A percentile compares a stretch with the other conserved stretches of the same genome.
Conservation (phyloP, 768 basidiomycete genomes). For the Fibroporia radiculosa region DNA sequence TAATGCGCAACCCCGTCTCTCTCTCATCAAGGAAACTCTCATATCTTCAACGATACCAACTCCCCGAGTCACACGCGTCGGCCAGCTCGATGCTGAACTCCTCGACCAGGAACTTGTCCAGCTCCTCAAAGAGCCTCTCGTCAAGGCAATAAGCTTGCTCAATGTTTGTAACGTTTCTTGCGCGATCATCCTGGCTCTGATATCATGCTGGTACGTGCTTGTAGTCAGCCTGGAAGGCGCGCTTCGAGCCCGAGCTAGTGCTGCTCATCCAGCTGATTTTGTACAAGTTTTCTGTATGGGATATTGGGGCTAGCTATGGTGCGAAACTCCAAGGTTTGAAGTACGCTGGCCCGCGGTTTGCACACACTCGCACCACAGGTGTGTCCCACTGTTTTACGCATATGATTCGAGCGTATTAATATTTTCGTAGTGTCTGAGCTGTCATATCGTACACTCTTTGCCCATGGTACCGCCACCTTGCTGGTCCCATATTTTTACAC, state of each 20-base stretch:
- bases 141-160: constrained; percentile 58
- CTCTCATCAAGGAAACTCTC: constrained; percentile 37
- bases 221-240: constrained; percentile 50
- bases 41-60: constrained; percentile 21
- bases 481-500: constrained; percentile 73
- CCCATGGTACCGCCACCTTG: constrained; percentile 69
- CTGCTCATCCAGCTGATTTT: constrained; percentile 64
- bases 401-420: constrained; percentile 5
- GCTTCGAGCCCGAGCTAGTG: constrained; percentile 67
- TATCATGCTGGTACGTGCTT: neutral
- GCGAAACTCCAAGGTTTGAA: constrained; percentile 73
- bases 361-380: constrained; percentile 8
- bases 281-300: constrained; percentile 82
- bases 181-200: neutral
- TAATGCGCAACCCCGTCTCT: constrained; percentile 46
- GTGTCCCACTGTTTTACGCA: neutral
- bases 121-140: constrained; percentile 76
- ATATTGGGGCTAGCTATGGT: constrained; percentile 74
- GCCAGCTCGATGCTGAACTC: constrained; percentile 86
- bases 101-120: constrained; percentile 84
- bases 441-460: constrained; percentile 48
- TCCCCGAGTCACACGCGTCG: constrained; percentile 66
- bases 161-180: constrained; percentile 38
- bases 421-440: constrained; percentile 50
- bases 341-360: too few relatives aligned